Percentiles rank a stretch among this genome's conserved stretches.
phyloP scores from a whole-genome alignment of 176 grass and related monocot genomes.

The Hordeum vulgare region MorexV3_pseudomolecules_assembly NC_058519.1:51632505-51633004 shows the following conservation, averaged over 20 bases:
- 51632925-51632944: background rate
- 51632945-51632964: no score
- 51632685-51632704: slow-evolving; percentile 99
- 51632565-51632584: slow-evolving; percentile 96
- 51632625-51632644: slow-evolving; percentile 95
- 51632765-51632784: slow-evolving; percentile 97
- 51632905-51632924: slow-evolving; percentile 36
- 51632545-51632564: slow-evolving; percentile 97
- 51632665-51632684: slow-evolving; percentile 89
- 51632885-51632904: slow-evolving; percentile 70
- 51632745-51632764: slow-evolving; percentile 98
- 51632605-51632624: slow-evolving; percentile 84
- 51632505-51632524: slow-evolving; percentile 96
- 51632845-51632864: slow-evolving; percentile 74
- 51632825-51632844: slow-evolving; percentile 89
- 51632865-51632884: slow-evolving; percentile 67
- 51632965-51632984: slow-evolving; percentile 31
- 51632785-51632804: slow-evolving; percentile 76
- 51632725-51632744: slow-evolving; percentile 70
- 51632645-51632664: slow-evolving; percentile 81
- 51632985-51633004: slow-evolving; percentile 84
- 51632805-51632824: slow-evolving; percentile 86
- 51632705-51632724: slow-evolving; percentile 91
- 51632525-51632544: slow-evolving; percentile 98
- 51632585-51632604: slow-evolving; percentile 88